Percentiles rank a stretch among this genome's conserved stretches.
Evolutionary conservation across 768 basidiomycete species (phyloP).

Genomic region (Tylopilus intermedius): DNA sequence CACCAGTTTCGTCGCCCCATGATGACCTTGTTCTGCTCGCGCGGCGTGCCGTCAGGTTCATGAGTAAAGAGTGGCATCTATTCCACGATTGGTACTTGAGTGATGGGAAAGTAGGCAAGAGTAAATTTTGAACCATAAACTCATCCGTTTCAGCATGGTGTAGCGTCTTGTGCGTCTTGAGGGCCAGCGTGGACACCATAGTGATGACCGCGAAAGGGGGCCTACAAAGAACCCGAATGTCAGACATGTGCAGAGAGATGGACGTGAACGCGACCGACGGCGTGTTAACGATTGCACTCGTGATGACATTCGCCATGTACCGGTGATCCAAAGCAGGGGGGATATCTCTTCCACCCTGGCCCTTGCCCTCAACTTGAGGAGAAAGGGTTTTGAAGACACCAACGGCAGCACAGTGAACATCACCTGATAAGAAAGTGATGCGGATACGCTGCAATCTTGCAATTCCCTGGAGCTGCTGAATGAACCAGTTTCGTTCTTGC

Average conservation of each 20-base stretch:
- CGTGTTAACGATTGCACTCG: conserved; percentile 95
- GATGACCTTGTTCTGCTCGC: conserved; percentile 67
- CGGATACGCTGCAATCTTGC: conserved; percentile 60
- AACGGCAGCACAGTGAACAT: conserved; percentile 63
- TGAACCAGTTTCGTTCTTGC: conserved; percentile 87
- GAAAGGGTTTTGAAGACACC: conserved; percentile 69
- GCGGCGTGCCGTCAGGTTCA: conserved; percentile 71
- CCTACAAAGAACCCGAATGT: conserved; percentile 13
- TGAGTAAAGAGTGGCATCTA: conserved; percentile 72
- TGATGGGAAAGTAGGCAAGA: background rate
- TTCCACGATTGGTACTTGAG: background rate
- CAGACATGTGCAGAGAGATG: background rate
- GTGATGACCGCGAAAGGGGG: conserved; percentile 70
- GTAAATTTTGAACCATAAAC: conserved; percentile 54
- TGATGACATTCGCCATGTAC: conserved; percentile 87
- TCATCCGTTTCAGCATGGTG: conserved; percentile 84
- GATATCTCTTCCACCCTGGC: conserved; percentile 33
- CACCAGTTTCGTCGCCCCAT: conserved; percentile 92
- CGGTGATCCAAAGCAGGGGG: conserved; percentile 61
- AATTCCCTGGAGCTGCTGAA: conserved; percentile 72
- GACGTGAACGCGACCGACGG: conserved; percentile 49
- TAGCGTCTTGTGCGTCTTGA: conserved; percentile 81
- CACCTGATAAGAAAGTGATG: conserved; percentile 84
- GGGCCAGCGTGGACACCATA: conserved; percentile 76
- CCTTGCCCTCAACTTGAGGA: conserved; percentile 34